Base-by-base conservation (phyloP, 345 rosid species). In the Syzygium jambos region DNA sequence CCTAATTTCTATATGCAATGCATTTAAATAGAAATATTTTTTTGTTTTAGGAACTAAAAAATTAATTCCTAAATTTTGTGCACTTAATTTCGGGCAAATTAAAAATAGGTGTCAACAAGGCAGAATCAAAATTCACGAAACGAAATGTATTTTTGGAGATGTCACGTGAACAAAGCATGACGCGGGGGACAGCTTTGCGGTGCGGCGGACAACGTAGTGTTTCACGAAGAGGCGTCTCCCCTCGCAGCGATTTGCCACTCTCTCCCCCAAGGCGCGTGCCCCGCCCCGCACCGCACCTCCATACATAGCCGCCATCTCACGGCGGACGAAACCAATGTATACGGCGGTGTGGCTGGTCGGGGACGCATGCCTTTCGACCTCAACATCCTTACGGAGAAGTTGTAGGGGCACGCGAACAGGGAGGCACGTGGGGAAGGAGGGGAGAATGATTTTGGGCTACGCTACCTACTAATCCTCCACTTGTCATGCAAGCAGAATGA, bases 401-500 rank as follows among this genome's bases (percentile, higher is more conserved):
- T 73, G 49, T 19, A 73, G 13, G 49, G 80, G 80, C 80, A 73
- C 49, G 57, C 85, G 57, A 88, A 85, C 87, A 65, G 13, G 17
- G 77, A 23, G 27, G 78, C 52, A 87, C 91, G 91, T 87, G 88
- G 68, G 84, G 21, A 43, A 11, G 65, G 61, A 49, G 86, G 77
- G 85, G 83, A 51, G 88, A 91, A 89, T 91, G 94, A 92, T 89
- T 83, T 91, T 86, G 80, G 63, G 98, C 88, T 68, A 90, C 89
- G 94, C 92, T 89, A 93, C 96, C 97, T 90, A 92, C 93, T 90
- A 91, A 88, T 68, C 59, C 88, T 91, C 92, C 96, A 96, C 92
- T 94, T 93, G 98, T 96, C 98, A 95, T 93, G 94, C 94, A 90
- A 89, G 90, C 86, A 89, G 88, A 87, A 90, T 90, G 92, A 93